Evolutionary conservation across 805 yeast genomes (phyloP).

Genomic region (Ogataea paraovalis): DNA sequence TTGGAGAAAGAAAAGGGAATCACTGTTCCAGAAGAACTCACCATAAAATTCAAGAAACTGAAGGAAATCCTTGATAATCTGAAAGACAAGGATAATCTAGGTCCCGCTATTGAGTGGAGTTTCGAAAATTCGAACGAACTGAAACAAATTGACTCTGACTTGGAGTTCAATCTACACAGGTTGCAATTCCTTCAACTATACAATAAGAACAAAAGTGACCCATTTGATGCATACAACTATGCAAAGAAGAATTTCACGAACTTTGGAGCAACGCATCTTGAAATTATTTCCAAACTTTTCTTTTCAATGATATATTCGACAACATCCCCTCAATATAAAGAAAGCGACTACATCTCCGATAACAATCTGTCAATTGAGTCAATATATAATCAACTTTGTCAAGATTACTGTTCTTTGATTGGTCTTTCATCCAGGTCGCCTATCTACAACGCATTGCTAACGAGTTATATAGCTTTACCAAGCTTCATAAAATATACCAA

Average conservation of each 20-base stretch:
- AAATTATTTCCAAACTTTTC: constrained; percentile 41
- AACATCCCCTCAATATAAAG: constrained; percentile 1
- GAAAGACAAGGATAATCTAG: constrained; percentile 33
- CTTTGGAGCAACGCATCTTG: constrained; percentile 38
- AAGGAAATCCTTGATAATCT: constrained; percentile 37
- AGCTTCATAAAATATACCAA: constrained; percentile 45
- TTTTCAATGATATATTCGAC: constrained; percentile 31
- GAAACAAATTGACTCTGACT: constrained; percentile 34
- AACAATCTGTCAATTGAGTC: constrained; percentile 11
- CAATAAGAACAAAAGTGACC: constrained; percentile 17
- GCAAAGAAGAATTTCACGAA: constrained; percentile 38
- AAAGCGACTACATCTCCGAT: constrained; percentile 8
- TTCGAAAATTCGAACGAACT: constrained; percentile 23
- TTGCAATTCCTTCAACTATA: constrained; percentile 36
- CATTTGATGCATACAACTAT: constrained; percentile 38
- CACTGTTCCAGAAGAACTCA: constrained; percentile 24
- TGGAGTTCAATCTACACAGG: constrained; percentile 43
- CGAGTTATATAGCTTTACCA: constrained; percentile 54
- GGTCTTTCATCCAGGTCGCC: constrained; percentile 54
- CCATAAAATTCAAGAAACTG: constrained; percentile 38
- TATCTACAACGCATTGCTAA: constrained; percentile 42
- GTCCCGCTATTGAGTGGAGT: constrained; percentile 51
- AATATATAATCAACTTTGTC: constrained; percentile 32
- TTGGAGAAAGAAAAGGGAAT: constrained; percentile 29
- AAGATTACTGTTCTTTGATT: constrained; percentile 45